Conservation (phyloP, 805 yeast genomes). For the Nakazawaea peltata region DNA sequence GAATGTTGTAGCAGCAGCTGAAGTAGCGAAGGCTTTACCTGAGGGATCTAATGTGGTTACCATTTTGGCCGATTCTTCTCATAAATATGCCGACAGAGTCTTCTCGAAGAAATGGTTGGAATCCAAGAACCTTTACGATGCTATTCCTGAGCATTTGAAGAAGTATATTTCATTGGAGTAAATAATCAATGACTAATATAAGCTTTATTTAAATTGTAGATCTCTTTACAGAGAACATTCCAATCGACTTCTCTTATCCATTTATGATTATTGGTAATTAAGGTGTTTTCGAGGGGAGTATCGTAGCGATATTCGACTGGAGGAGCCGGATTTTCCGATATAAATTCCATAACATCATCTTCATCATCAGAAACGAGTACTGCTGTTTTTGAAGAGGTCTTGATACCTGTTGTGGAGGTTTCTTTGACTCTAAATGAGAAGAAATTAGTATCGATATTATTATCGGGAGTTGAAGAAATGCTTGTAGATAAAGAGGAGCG, state of each 20-base stretch:
- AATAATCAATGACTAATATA: constrained; percentile 31
- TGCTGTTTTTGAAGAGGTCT: constrained; percentile 2
- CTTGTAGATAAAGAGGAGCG: constrained; percentile 8
- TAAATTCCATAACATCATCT: too few species aligned
- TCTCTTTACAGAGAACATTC: constrained; percentile 80
- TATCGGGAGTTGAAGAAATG: constrained; percentile 7
- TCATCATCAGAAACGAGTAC: constrained; percentile 9
- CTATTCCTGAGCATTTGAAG: constrained; percentile 61
- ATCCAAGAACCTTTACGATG: constrained; percentile 53
- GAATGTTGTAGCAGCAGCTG: constrained; percentile 83
- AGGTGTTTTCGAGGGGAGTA: constrained; percentile 9
- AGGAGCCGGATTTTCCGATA: too few species aligned
- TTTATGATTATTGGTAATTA: constrained; percentile 14
- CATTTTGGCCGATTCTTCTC: constrained; percentile 84
- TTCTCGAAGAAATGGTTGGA: constrained; percentile 76
- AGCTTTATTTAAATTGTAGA: constrained; percentile 66
- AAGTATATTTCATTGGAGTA: constrained; percentile 52
- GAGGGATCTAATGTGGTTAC: constrained; percentile 80
- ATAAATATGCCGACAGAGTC: constrained; percentile 75
- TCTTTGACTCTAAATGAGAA: constrained; percentile 5
- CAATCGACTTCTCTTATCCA: constrained; percentile 71
- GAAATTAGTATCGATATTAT: not conserved
- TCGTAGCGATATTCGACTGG: too few species aligned
- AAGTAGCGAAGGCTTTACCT: constrained; percentile 69
- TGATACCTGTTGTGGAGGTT: not conserved